A percentile compares a stretch with the other conserved stretches of the same genome.
These are phyloP conservation scores for Pouteria campechiana DNA, from an alignment of 179 eudicot species.

Conservation along the genomic window DNA sequence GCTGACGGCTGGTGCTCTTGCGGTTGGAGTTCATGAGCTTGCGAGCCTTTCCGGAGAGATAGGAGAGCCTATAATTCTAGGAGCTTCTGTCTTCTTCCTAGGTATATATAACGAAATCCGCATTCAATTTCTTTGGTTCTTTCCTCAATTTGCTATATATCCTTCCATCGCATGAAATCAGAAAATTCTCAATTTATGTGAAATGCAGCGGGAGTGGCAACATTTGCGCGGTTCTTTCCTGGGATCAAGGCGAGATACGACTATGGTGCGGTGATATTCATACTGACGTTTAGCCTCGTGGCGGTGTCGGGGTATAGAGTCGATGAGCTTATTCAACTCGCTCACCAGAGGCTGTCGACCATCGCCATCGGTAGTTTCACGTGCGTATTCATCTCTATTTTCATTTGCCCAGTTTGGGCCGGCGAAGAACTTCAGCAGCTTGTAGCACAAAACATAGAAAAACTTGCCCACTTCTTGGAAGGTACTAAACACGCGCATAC, in stretches of 20 bases:
- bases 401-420: conserved; percentile 73
- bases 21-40: conserved; percentile 41
- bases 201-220: conserved; percentile 45
- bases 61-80: conserved; percentile 47
- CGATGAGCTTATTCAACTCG: conserved; percentile 33
- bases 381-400: conserved; percentile 33
- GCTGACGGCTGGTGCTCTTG: conserved; percentile 44
- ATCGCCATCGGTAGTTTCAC: conserved; percentile 41
- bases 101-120: conserved; percentile 12
- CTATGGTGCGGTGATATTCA: conserved; percentile 67
- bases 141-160: too few species aligned
- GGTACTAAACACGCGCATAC: conserved; percentile 22
- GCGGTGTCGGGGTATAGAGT: conserved; percentile 61
- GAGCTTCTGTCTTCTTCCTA: conserved; percentile 32
- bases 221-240: conserved; percentile 50
- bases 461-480: conserved; percentile 43
- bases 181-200: too few species aligned
- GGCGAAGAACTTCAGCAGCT: conserved; percentile 61
- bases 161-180: too few species aligned
- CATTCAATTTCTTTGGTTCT: too few species aligned
- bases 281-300: conserved; percentile 66
- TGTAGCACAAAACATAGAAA: conserved; percentile 26
- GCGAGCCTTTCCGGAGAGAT: conserved; percentile 31
- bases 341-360: conserved; percentile 43
- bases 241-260: conserved; percentile 54